Evolutionary conservation across 2,329 filamentous ascomycete species (phyloP).

Genomic region (Calonectria pauciramosa): DNA sequence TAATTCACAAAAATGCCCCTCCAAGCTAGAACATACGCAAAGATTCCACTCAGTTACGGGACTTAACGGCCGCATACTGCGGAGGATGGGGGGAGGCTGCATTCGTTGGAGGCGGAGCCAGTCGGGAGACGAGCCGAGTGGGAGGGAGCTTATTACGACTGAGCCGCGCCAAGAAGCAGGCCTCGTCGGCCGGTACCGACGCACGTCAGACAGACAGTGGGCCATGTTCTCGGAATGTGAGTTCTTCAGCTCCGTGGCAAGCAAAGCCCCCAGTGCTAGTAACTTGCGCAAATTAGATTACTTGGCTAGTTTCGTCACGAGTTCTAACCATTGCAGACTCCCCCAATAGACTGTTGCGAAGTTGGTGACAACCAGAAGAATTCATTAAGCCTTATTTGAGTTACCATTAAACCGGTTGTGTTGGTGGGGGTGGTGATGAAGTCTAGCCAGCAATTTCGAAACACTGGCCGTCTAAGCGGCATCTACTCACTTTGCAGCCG

Average conservation of each 20-base stretch:
- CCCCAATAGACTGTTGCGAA: not conserved
- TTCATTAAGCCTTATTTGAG: not conserved
- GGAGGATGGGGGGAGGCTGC: too few relatives aligned
- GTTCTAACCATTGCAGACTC: not conserved
- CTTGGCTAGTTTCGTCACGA: not conserved
- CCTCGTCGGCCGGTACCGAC: too few relatives aligned
- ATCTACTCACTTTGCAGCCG: not conserved
- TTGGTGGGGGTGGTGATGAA: not conserved
- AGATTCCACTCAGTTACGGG: too few relatives aligned
- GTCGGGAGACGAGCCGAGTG: too few relatives aligned
- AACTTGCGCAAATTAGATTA: not conserved
- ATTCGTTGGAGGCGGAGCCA: too few relatives aligned
- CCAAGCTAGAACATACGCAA: too few relatives aligned
- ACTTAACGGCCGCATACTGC: too few relatives aligned
- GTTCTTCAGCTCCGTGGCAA: not conserved
- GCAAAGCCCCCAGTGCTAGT: not conserved
- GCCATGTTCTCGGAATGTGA: too few relatives aligned
- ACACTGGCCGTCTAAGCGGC: not conserved
- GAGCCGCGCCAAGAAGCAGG: too few relatives aligned
- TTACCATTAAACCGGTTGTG: not conserved
- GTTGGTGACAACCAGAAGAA: not conserved
- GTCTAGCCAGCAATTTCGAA: not conserved
- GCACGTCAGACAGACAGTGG: too few relatives aligned
- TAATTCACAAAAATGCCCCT: too few relatives aligned
- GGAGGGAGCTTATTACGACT: too few relatives aligned